These are phyloP conservation scores for Wickerhamomyces sp. DNA, from an alignment of 1,139 yeast species.

Conservation along the genomic window DNA sequence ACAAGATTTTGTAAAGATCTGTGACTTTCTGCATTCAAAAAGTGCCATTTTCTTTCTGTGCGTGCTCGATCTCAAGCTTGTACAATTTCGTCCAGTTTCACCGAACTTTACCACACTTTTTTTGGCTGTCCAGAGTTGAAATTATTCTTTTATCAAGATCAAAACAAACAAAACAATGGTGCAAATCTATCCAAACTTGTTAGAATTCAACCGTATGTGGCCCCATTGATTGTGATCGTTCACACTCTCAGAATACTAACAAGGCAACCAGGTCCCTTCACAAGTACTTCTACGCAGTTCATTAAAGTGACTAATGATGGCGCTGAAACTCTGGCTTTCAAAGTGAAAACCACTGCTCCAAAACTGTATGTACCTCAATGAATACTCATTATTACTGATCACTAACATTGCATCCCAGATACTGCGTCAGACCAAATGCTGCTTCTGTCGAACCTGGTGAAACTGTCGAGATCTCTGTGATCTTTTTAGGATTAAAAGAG, in stretches of 20 bases:
- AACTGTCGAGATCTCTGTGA: conserved; percentile 68
- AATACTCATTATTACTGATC: conserved; percentile 8
- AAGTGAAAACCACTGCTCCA: conserved; percentile 98
- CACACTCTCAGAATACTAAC: too few species aligned
- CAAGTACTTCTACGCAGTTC: conserved; percentile 65
- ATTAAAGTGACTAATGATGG: conserved; percentile 67
- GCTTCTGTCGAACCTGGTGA: conserved; percentile 74
- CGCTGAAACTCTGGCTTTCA: conserved; percentile 66
- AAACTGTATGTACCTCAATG: conserved; percentile 39
- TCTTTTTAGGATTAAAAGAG: conserved; percentile 76
- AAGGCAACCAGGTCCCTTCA: conserved; percentile 47
- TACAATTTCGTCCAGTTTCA: background rate
- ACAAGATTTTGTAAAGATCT: too few species aligned
- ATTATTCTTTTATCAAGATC: background rate
- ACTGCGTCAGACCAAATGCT: conserved; percentile 96
- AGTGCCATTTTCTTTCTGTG: too few species aligned
- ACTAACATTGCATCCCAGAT: conserved; percentile 26
- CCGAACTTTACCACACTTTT: background rate
- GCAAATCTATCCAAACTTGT: conserved; percentile 30
- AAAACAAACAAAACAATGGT: conserved; percentile 14
- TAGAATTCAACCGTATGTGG: conserved; percentile 75
- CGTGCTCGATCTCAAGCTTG: too few species aligned
- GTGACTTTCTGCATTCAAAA: too few species aligned
- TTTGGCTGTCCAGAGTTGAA: background rate
- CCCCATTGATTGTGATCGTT: too few species aligned